phyloP scores from a whole-genome alignment of 2,329 filamentous ascomycete genomes.

The Ophidiomyces ophidiicola region DNA sequence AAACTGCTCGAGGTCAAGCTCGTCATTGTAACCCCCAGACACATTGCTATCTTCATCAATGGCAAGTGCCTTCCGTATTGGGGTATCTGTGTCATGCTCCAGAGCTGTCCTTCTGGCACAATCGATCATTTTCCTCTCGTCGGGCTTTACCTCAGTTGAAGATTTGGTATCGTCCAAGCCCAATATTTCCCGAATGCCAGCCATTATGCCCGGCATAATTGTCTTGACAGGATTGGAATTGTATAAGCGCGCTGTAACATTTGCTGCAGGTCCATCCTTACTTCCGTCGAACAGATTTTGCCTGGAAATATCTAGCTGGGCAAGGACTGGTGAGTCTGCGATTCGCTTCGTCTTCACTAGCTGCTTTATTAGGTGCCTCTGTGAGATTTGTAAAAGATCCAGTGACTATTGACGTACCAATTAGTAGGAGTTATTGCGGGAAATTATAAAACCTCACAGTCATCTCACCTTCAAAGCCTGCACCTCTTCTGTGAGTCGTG shows the following conservation, averaged over 20 bases:
- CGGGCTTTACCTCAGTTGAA: neutral
- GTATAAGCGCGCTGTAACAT: constrained; percentile 48
- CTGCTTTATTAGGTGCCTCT: constrained; percentile 45
- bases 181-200: constrained; percentile 29
- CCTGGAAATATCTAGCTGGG: constrained; percentile 25
- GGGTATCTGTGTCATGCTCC: neutral
- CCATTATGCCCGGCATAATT: constrained; percentile 38
- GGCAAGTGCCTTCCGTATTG: neutral
- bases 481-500: constrained; percentile 44
- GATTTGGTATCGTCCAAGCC: constrained; percentile 19
- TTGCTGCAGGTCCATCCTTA: constrained; percentile 38
- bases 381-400: constrained; percentile 39
- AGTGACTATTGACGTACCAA: constrained; percentile 31
- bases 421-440: neutral
- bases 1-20: constrained; percentile 22
- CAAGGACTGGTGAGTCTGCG: constrained; percentile 39
- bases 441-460: neutral
- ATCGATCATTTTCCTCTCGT: neutral
- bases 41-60: constrained; percentile 6
- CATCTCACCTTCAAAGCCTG: constrained; percentile 42
- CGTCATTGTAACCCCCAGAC: constrained; percentile 2
- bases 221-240: constrained; percentile 49
- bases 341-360: constrained; percentile 47
- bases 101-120: neutral
- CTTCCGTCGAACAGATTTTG: constrained; percentile 27